Evolutionary conservation across 1,139 yeast species (phyloP), one percentile per base, ranked within the genome.

Genomic region (Geotrichum fermentans): DNA sequence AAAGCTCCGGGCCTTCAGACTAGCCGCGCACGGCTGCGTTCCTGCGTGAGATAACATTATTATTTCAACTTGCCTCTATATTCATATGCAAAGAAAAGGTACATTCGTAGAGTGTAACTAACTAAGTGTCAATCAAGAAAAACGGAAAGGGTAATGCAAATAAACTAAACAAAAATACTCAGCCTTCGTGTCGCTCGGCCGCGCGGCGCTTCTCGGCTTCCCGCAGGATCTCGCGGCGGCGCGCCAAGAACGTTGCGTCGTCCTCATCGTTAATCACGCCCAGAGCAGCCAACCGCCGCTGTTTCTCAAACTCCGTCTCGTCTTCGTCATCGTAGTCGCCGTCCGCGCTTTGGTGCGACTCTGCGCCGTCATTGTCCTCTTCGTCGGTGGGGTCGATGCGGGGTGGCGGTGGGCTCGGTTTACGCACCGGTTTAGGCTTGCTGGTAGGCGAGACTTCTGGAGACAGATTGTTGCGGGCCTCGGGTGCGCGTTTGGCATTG

Each of bases 381-480:
- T 32, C 34, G n/a, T 4, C 5, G 7, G 21, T 8, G 3, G 10
- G n/a, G 4, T 34, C 24, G 14, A 13, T 8, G 7, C 8, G 10
- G n/a, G 28, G 28, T 20, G 39, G 39, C 2, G 39, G 39, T 20
- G 39, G 39, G 28, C 29, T 36, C 4, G 39, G 28, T 10, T 10
- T 21, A 17, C 20, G 17, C 3, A 21, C 14, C 8, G 39, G 28
- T 11, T 36, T 20, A 5, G 17, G 6, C 11, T 10, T n/a, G 20
- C 24, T 20, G n/a, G 39, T 36, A 5, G 39, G 39, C 26, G 39
- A 36, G 14, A 36, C 39, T 21, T 36, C 28, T 2, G 39, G 39
- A 16, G 28, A 13, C 7, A 36, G n/a, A 20, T 5, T 13, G 17
- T 30, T 13, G 6, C n/a, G 4, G 34, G n/a, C 24, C 7, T 8